These are phyloP conservation scores for Clarireedia paspali DNA, from an alignment of 2,329 filamentous ascomycete genomes.

Conservation along the genomic window DNA sequence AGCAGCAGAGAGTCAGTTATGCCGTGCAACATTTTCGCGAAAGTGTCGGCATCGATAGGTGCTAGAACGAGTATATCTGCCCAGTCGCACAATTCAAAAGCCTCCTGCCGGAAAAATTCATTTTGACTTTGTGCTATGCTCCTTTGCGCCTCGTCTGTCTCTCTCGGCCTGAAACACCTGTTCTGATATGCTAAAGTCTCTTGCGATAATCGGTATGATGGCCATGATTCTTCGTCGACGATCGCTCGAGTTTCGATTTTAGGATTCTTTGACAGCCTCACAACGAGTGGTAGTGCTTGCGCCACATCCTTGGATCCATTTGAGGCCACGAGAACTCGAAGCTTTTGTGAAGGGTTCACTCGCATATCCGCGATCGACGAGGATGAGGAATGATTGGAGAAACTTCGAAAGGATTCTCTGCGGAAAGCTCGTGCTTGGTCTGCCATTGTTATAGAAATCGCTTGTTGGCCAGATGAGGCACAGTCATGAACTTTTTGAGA, in stretches of 20 bases:
- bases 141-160: constrained; percentile 22
- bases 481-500: too few species aligned
- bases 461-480: too few species aligned
- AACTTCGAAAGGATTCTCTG: too few species aligned
- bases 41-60: constrained; percentile 74
- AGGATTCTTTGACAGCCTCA: constrained; percentile 57
- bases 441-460: too few species aligned
- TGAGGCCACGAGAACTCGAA: constrained; percentile 57
- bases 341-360: constrained; percentile 44
- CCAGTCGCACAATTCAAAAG: constrained; percentile 71
- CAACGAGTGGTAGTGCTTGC: constrained; percentile 57
- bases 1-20: constrained; percentile 74
- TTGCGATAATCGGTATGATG: constrained; percentile 47
- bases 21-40: constrained; percentile 83
- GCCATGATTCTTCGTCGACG: constrained; percentile 53
- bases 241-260: constrained; percentile 55
- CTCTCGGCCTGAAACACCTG: constrained; percentile 31
- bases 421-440: too few species aligned
- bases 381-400: constrained; percentile 12
- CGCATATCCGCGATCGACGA: constrained; percentile 27
- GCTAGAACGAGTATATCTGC: constrained; percentile 79
- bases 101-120: constrained; percentile 46
- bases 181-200: constrained; percentile 55
- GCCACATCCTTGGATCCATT: constrained; percentile 58
- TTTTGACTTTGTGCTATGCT: constrained; percentile 27